Base-by-base conservation (phyloP, 139 green algal species). In the Bryopsis sp. region DNA sequence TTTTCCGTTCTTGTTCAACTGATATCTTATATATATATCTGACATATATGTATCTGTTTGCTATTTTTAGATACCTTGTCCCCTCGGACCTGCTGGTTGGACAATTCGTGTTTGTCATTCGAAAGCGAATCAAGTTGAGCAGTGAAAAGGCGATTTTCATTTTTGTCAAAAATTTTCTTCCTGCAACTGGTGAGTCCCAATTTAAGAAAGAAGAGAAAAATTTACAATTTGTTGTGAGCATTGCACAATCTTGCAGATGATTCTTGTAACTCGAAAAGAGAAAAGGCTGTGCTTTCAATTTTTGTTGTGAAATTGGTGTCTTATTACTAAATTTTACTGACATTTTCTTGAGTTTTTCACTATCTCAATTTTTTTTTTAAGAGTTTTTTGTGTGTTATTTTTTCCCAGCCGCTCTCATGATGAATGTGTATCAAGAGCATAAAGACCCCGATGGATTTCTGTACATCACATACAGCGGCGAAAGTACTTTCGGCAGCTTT, bases 51-150 rank as follows among this genome's bases (percentile, higher is more conserved):
- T 31, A 68, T 26, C 15, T 11, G 43, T 26, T 26, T 11, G 43
- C 11, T 50, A 15, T 11, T 0, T 31, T 31, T 79, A 97, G 91
- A 82, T 99, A 99, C 76, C 86, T 99, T 5, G 94, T 99, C 3
- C 94, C 94, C 0, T 81, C 87, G 1, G 94, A 99, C 77, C 72
- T 99, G 2, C 98, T 92, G 1, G 92, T 98, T 1, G 95, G 94
- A 3, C 94, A 99, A 77, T 99, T 99, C 76, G 94, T 97, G 39
- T 99, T 97, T 73, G 94, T 99, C 38, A 99, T 99, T 70, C 88
- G 94, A 34, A 97, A 97, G 79, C 81, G 94, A 39, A 98, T 99
- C 79, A 93, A 93, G 75, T 85, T 99, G 24, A 89, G 71, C 50
- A 85, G 92, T 0, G 93, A 99, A 80, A 94, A 97, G 79, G 94